Evolutionary conservation across 768 basidiomycete species (phyloP), one percentile per base, ranked within the genome.

Genomic region (Suillus decipiens): DNA sequence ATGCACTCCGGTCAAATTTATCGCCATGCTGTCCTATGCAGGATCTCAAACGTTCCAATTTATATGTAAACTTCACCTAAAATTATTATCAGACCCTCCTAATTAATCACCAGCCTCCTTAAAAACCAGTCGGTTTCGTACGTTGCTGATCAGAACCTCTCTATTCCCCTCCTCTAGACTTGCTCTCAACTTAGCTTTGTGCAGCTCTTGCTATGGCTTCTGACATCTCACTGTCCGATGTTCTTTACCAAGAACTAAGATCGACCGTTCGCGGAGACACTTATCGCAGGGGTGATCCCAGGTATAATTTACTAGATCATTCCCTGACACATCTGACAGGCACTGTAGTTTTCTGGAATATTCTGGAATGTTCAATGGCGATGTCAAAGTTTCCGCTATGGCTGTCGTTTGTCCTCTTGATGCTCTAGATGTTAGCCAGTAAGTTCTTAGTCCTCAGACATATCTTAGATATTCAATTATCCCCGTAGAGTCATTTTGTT

Each of bases 341-440:
- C 3, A 11, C 12, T 10, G 28, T 41, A 77, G 75, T 57, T 77
- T 75, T 54, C 41, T 43, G 47, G 65, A 74, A 19, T 70, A 70
- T 42, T 69, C 76, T 5, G 81, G 73, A 39, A 81, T 93, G 61
- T 94, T 93, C 81, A 94, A 94, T 66, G 92, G 91, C 5, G 90
- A 90, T 61, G 83, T 93, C 42, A 78, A 83, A 51, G 81, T 84
- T 34, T 67, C 74, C 1, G 83, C 92, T 11, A 79, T 84, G 66
- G 87, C 86, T 11, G 84, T 94, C 15, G 87, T 82, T 0, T 88
- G 87, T 60, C 93, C 95, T 1, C 71, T 88, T 36, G 89, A 93
- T 65, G 90, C 93, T 1, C 80, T 86, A 63, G 92, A 96, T 71
- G 87, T 96, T 53, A 92, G 89, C 83, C 83, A 83, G 89, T 93